Evolutionary conservation across 1,284 basidiomycete genomes (phyloP), one percentile per base, ranked within the genome.

Genomic region (Puccinia sorghi): DNA sequence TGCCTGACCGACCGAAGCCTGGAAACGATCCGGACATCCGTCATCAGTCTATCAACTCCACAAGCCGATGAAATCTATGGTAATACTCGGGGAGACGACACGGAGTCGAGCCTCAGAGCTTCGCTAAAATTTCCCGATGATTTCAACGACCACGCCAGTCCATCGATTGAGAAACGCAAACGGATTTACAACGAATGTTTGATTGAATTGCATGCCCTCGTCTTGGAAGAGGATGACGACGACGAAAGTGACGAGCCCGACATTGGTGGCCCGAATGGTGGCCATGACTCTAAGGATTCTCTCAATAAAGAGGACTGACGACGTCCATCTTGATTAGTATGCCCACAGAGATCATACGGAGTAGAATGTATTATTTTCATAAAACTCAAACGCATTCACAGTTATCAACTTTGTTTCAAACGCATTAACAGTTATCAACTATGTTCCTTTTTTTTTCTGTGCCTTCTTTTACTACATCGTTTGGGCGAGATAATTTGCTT

Each of bases 201-300:
- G 32, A 72, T 79, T 41, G 77, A 79, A 67, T 57, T 79, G 46
- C 70, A 72, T 67, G 77, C 77, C 0, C 39, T 67, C 25, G 70
- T 72, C 13, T n/a, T 79, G 37, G 77, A 79, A 41, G 70, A 79
- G 12, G 77, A 79, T 50, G 77, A 72, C 15, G 76, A 79, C 13
- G 76, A 72, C 11, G 69, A 71, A n/a, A 50, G 56, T 22, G 48
- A 25, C 32, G 22, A 57, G 4, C 7, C 15, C 22, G 32, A 56
- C 17, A 50, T 39, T 7, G 41, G 13, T 41, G 61, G n/a, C 41
- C 7, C 37, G 39, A 41, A 46, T 25, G 54, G 54, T 25, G 15
- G 20, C 9, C 22, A 22, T 8, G 13, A 64, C 20, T 12, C n/a
- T 25, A 41, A 46, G 9, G 39, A n/a, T 9, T 46, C 61, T 25